phyloP scores from a whole-genome alignment of 208 protist genomes.

The Leishmania braziliensis region DNA sequence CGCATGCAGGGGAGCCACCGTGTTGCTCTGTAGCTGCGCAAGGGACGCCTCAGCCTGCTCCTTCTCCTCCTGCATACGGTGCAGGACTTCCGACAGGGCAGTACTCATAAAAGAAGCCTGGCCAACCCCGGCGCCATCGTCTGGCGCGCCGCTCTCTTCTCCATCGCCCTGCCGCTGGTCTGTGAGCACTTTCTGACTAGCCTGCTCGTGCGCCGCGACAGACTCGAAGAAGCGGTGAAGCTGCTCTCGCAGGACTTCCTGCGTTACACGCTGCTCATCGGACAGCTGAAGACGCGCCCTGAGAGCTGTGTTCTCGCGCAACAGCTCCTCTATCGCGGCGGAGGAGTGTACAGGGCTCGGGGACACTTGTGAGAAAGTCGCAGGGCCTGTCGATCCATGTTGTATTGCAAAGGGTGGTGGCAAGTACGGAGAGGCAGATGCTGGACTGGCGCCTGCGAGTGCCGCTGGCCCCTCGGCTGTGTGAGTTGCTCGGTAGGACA shows the following conservation, averaged over 20 bases:
- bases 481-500: slow-evolving; percentile 5
- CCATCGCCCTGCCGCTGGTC: neutral
- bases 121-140: neutral
- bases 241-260: slow-evolving; percentile 54
- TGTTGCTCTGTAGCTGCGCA: slow-evolving; percentile 34
- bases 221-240: slow-evolving; percentile 60
- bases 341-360: neutral
- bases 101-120: slow-evolving; percentile 9
- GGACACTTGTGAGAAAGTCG: neutral
- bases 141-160: neutral
- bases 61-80: slow-evolving; percentile 44
- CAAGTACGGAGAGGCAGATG: neutral
- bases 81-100: slow-evolving; percentile 29
- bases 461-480: neutral
- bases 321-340: slow-evolving; percentile 35
- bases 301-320: slow-evolving; percentile 62
- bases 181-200: slow-evolving; percentile 6
- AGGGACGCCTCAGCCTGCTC: slow-evolving; percentile 37
- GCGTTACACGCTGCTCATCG: slow-evolving; percentile 55
- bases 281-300: slow-evolving; percentile 44
- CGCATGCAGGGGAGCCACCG: slow-evolving; percentile 44
- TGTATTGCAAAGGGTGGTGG: neutral
- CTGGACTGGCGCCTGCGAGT: slow-evolving; percentile 10
- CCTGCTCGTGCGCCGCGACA: slow-evolving; percentile 31
- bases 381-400: neutral